Percentiles rank a stretch among this genome's conserved stretches.
Conservation (phyloP, 768 basidiomycete species). For the Leccinum longicurvipes region DNA sequence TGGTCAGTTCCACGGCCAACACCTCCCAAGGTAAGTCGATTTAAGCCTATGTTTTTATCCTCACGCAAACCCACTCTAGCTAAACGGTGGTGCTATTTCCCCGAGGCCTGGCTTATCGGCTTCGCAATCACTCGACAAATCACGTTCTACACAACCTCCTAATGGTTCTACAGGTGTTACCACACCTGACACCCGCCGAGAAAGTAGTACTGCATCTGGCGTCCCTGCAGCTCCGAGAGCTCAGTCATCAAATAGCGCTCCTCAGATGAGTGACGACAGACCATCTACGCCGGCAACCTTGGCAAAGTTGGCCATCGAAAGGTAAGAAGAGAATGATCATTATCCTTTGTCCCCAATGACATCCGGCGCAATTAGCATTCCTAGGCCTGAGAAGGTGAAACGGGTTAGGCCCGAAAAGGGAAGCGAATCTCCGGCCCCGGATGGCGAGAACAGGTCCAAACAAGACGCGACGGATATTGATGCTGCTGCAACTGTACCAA, state of each 20-base stretch:
- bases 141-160: constrained; percentile 32
- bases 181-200: constrained; percentile 38
- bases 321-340: constrained; percentile 37
- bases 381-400: constrained; percentile 77
- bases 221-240: constrained; percentile 50
- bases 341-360: constrained; percentile 2
- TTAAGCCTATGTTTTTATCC: not conserved
- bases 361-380: constrained; percentile 46
- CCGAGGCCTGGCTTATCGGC: constrained; percentile 21
- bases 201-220: constrained; percentile 24
- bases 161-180: constrained; percentile 37
- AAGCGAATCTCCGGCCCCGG: constrained; percentile 35
- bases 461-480: constrained; percentile 39
- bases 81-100: constrained; percentile 27
- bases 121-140: constrained; percentile 35
- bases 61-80: constrained; percentile 8
- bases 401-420: constrained; percentile 43
- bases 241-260: constrained; percentile 39
- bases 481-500: constrained; percentile 12
- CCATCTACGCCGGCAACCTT: constrained; percentile 31
- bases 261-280: constrained; percentile 28
- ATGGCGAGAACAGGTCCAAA: constrained; percentile 27
- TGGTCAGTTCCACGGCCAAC: constrained; percentile 40
- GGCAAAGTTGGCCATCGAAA: constrained; percentile 64
- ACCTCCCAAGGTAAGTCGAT: constrained; percentile 32